Percentiles rank a stretch among this genome's conserved stretches.
Conservation (phyloP, 2,329 filamentous ascomycete species). For the Cyphellophora attinorum region DNA sequence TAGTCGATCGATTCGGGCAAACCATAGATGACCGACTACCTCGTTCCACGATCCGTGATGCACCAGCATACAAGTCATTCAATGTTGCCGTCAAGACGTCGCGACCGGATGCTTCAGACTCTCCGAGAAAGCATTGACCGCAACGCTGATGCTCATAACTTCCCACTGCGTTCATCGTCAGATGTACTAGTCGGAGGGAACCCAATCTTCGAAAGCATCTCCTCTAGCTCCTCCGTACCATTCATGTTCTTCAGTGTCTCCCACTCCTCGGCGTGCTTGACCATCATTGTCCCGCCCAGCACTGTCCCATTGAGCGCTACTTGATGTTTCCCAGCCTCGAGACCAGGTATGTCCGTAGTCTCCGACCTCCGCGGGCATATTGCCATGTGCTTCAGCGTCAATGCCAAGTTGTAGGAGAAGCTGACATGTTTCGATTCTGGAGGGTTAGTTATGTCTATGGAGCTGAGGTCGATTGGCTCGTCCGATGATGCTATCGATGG, state of each 20-base stretch:
- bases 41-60: no score
- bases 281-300: conserved; percentile 49
- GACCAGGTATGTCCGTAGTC: conserved; percentile 29
- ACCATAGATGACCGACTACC: no score
- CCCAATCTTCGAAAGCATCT: background rate
- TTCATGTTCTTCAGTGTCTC: conserved; percentile 33
- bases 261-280: conserved; percentile 47
- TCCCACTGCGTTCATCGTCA: background rate
- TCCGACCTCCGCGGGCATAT: conserved; percentile 42
- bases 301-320: conserved; percentile 49
- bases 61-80: no score
- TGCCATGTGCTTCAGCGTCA: conserved; percentile 45
- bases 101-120: no score
- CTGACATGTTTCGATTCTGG: conserved; percentile 15
- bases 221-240: conserved; percentile 15
- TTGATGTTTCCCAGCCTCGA: conserved; percentile 25
- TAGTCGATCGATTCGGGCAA: no score
- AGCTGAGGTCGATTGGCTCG: background rate
- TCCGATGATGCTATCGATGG: background rate
- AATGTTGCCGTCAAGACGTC: no score
- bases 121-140: no score
- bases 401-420: conserved; percentile 50
- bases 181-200: no score
- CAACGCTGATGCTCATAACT: background rate
- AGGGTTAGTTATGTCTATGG: conserved; percentile 1